These are phyloP conservation scores for Claviceps digitariae DNA, from an alignment of 2,329 filamentous ascomycete species.

Conservation along the genomic window DNA sequence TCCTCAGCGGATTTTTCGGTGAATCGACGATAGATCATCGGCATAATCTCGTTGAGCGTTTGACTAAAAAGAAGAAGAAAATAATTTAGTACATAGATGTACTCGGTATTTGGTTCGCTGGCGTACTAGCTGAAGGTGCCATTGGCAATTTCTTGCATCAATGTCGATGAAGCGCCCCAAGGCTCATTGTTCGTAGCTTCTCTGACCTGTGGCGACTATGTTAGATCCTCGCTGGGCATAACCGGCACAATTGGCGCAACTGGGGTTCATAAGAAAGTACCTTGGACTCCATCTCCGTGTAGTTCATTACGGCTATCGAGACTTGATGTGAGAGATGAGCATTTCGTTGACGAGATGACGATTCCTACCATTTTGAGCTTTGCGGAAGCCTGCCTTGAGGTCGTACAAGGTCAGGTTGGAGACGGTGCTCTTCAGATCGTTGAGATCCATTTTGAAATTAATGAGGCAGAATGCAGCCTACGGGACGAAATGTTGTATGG, in stretches of 20 bases:
- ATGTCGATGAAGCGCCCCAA: conserved; percentile 72
- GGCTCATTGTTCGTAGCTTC: conserved; percentile 99
- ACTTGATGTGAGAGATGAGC: conserved; percentile 14
- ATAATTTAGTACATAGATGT: neutral
- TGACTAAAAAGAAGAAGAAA: conserved; percentile 43
- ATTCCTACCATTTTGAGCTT: conserved; percentile 80
- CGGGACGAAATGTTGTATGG: neutral
- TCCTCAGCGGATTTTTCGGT: conserved; percentile 97
- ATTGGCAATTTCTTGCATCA: conserved; percentile 97
- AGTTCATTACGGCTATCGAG: conserved; percentile 84
- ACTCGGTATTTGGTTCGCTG: conserved; percentile 7
- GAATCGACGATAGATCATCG: conserved; percentile 98
- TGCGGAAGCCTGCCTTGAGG: conserved; percentile 84
- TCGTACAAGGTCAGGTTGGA: conserved; percentile 90
- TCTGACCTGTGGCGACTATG: conserved; percentile 49
- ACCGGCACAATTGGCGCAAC: neutral
- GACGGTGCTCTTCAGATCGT: conserved; percentile 72
- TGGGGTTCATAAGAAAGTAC: conserved; percentile 19
- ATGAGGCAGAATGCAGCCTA: neutral
- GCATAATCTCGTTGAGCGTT: conserved; percentile 98
- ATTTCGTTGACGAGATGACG: conserved; percentile 1
- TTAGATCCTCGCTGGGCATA: conserved; percentile 4
- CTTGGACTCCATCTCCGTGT: conserved; percentile 81
- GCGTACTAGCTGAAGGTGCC: conserved; percentile 95
- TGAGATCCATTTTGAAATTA: conserved; percentile 60